A percentile compares a stretch with the other conserved stretches of the same genome.
Evolutionary conservation across 2,329 filamentous ascomycete genomes (phyloP).

Genomic region (Cladosporium velox): DNA sequence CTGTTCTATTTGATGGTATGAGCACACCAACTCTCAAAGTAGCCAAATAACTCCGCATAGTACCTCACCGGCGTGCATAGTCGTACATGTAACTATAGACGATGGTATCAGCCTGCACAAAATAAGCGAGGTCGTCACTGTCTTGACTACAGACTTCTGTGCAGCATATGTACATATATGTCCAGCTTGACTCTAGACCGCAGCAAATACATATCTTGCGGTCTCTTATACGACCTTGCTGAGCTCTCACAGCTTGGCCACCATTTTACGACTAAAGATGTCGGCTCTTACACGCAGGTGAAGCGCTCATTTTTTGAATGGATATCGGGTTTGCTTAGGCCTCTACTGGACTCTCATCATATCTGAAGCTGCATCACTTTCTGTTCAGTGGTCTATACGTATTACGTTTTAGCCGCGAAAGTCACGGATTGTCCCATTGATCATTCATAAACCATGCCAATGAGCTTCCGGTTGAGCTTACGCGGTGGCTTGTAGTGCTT

Average conservation of each 20-base stretch:
- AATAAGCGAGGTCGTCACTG: not conserved
- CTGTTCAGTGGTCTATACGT: not conserved
- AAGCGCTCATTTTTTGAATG: too few relatives aligned
- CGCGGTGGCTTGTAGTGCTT: slow-evolving; percentile 16
- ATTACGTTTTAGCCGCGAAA: not conserved
- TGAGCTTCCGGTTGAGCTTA: slow-evolving; percentile 9
- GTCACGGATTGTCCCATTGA: not conserved
- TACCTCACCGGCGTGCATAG: not conserved
- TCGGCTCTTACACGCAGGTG: not conserved
- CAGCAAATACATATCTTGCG: not conserved
- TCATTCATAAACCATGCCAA: slow-evolving; percentile 10
- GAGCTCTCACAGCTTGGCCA: not conserved
- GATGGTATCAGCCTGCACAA: not conserved
- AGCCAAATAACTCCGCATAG: too few relatives aligned
- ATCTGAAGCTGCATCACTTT: not conserved
- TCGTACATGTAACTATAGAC: not conserved
- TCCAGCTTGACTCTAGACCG: not conserved
- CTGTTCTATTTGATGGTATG: not conserved
- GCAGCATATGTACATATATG: not conserved
- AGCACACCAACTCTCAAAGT: not conserved
- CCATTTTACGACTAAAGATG: not conserved
- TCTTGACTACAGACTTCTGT: not conserved
- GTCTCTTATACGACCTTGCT: not conserved
- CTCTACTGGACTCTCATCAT: too few relatives aligned
- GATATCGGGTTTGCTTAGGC: too few relatives aligned